Base-by-base conservation (phyloP, 1,139 yeast genomes). In the Blastobotrys buckinghamii region DNA sequence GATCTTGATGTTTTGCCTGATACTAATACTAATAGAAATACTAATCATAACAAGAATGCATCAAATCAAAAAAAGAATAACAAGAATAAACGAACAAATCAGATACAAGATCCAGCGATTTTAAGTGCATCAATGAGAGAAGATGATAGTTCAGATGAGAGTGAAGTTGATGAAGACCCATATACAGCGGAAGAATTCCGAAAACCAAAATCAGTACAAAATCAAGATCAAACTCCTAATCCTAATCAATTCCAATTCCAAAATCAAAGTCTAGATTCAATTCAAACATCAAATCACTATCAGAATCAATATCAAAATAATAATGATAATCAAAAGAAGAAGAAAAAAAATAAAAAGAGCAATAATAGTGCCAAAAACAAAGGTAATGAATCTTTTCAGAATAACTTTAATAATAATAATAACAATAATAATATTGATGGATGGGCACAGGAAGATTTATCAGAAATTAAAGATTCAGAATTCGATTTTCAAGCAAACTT, bases 401-500 rank as follows among this genome's bases (percentile, higher is more conserved):
- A 42, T 24, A 44, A 16, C 45, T 39, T 26, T 32, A n/a, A 5
- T 22, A 38, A 24, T 44, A 49, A 36, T 32, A 48, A 43, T 34
- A 41, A 42, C 47, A 45, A 16, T 38, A 39, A 37, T 8, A 37
- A 34, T 22, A 36, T 20, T 39, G 20, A 32, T 16, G 48, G 48
- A 75, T 79, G 53, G 47, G 42, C 42, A 9, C 29, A 16, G 10
- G 47, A 43, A 37, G 47, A 43, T 26, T 17, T 43, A 41, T 67
- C 77, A 36, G 79, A 75, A 20, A 56, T 62, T 43, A 57, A 59
- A 35, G 58, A 60, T 49, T 56, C 60, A 7, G 97, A 89, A 55
- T 90, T 90, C 68, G 97, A 90, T 64, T 90, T 90, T 66, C 87
- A 80, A 51, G 84, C 89, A 10, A 87, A 85, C 61, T 74, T 89